Conservation (phyloP, 371 early-diverging fungal genomes). For the Mucor plumbeus region DNA sequence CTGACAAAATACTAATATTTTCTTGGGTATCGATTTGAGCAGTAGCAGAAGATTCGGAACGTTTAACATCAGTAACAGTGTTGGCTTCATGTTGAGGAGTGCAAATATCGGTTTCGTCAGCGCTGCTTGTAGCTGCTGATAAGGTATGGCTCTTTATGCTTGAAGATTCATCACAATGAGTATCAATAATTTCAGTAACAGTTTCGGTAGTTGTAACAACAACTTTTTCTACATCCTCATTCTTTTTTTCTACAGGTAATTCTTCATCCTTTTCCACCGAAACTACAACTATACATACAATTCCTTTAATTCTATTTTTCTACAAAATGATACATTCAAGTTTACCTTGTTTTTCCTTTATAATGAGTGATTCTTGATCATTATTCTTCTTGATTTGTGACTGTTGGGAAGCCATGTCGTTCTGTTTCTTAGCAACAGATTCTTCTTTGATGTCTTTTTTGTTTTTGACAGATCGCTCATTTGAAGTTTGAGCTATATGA, state of each 20-base stretch:
- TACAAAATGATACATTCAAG: neutral
- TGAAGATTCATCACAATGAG: constrained; percentile 3
- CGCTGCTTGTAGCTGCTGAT: constrained; percentile 18
- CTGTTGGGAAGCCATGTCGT: constrained; percentile 4
- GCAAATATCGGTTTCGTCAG: constrained; percentile 24
- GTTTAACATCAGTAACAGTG: neutral
- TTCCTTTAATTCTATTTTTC: neutral
- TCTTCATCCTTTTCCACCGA: neutral
- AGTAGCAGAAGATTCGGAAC: constrained; percentile 2
- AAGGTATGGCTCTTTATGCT: constrained; percentile 12
- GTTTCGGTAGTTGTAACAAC: neutral
- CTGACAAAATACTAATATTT: neutral
- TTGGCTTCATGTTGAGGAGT: constrained; percentile 26
- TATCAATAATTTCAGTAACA: constrained; percentile 3
- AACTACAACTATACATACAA: neutral
- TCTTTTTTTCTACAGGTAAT: neutral
- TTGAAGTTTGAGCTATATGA: neutral
- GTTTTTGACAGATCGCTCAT: constrained; percentile 5
- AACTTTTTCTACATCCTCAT: neutral
- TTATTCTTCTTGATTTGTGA: constrained; percentile 12
- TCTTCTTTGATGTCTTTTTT: constrained; percentile 9
- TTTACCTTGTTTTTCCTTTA: constrained; percentile 7
- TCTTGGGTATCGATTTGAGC: constrained; percentile 8
- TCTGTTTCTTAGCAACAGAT: constrained; percentile 2
- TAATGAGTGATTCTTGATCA: neutral